These are phyloP conservation scores for Angomonas ambiguus DNA, from an alignment of 208 protist species.

Conservation along the genomic window DNA sequence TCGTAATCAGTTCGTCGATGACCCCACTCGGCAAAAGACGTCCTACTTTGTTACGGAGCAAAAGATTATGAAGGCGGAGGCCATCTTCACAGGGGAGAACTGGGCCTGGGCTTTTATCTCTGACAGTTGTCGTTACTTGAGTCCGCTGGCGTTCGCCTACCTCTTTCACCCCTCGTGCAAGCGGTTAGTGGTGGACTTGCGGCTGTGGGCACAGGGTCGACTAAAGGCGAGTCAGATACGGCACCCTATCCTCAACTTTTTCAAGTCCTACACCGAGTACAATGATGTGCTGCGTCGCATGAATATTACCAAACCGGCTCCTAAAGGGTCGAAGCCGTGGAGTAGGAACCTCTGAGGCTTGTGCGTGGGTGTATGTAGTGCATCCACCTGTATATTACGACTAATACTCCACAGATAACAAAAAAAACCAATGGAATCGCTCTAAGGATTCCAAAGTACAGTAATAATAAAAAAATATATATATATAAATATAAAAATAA, in stretches of 20 bases:
- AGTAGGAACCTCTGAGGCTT: conserved; percentile 58
- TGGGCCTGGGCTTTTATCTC: conserved; percentile 89
- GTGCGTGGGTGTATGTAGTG: not conserved
- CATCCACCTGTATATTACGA: too few species aligned
- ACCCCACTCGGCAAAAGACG: conserved; percentile 44
- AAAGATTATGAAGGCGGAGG: conserved; percentile 80
- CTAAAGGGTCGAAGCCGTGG: conserved; percentile 70
- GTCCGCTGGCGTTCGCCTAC: conserved; percentile 55
- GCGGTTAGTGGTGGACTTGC: conserved; percentile 58
- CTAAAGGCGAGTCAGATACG: conserved; percentile 72
- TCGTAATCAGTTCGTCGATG: conserved; percentile 85
- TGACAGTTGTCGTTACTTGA: conserved; percentile 78
- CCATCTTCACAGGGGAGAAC: conserved; percentile 82
- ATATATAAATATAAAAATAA: not conserved
- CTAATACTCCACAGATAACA: too few species aligned
- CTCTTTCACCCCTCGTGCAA: conserved; percentile 74
- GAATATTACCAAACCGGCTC: conserved; percentile 70
- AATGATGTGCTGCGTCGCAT: conserved; percentile 70
- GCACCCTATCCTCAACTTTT: conserved; percentile 85
- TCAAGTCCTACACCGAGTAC: conserved; percentile 83
- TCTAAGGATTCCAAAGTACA: too few species aligned
- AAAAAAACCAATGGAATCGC: too few species aligned
- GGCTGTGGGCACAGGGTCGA: conserved; percentile 59
- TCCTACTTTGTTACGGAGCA: conserved; percentile 86
- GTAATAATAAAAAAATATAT: too few species aligned